Conservation (phyloP, 2,329 filamentous ascomycete species). For the Pezicula carpinea region DNA sequence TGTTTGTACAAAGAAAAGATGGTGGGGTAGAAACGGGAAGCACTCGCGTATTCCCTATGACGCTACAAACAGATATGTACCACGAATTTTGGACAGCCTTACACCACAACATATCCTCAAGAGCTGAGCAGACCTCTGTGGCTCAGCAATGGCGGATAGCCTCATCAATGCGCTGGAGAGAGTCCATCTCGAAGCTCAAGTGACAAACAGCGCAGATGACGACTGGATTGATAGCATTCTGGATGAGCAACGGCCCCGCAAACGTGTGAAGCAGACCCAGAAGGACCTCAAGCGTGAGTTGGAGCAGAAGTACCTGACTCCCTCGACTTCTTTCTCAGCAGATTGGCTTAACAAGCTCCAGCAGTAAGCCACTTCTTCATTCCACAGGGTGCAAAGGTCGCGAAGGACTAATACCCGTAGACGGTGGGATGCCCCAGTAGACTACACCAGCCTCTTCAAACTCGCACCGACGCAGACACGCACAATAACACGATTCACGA, state of each 20-base stretch:
- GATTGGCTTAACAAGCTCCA: slow-evolving; percentile 88
- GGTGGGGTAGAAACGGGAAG: neutral
- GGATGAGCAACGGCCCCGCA: slow-evolving; percentile 45
- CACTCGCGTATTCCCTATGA: slow-evolving; percentile 2
- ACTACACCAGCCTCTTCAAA: slow-evolving; percentile 80
- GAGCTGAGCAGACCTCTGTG: neutral
- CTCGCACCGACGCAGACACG: slow-evolving; percentile 88
- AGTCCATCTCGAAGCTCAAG: slow-evolving; percentile 37
- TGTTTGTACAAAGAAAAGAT: neutral
- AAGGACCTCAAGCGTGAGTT: slow-evolving; percentile 66
- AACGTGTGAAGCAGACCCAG: slow-evolving; percentile 46
- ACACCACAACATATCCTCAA: neutral
- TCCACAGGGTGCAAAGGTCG: slow-evolving; percentile 12
- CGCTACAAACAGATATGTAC: neutral
- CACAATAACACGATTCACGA: slow-evolving; percentile 87
- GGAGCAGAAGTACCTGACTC: slow-evolving; percentile 73
- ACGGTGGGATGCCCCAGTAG: slow-evolving; percentile 75
- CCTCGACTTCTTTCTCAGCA: slow-evolving; percentile 72
- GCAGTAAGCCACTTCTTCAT: slow-evolving; percentile 44
- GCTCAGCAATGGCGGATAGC: slow-evolving; percentile 21
- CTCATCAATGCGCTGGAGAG: slow-evolving; percentile 46
- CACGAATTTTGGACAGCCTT: neutral
- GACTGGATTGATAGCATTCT: slow-evolving; percentile 56
- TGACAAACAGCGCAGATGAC: slow-evolving; percentile 26
- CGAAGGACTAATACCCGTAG: slow-evolving; percentile 29